phyloP scores from a whole-genome alignment of 495 filamentous ascomycete genomes.

The Hypoxylon lienhwacheense region DNA sequence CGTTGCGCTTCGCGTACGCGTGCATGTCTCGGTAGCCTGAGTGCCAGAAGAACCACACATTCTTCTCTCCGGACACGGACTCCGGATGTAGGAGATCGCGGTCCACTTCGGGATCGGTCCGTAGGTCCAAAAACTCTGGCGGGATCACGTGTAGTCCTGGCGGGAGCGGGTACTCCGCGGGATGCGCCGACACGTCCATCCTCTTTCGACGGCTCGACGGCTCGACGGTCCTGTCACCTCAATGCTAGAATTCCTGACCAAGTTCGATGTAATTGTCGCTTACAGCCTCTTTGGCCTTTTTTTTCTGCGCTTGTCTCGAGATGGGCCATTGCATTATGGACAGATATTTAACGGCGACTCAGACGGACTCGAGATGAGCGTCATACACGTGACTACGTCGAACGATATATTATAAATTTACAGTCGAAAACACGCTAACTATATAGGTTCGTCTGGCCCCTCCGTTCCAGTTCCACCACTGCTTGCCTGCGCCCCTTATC shows the following conservation, averaged over 20 bases:
- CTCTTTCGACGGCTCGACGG: neutral
- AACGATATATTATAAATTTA: too few species aligned
- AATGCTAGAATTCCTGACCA: neutral
- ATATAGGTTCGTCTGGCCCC: too few species aligned
- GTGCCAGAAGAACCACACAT: constrained; percentile 63
- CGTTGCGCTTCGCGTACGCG: constrained; percentile 56
- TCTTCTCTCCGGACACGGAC: constrained; percentile 50
- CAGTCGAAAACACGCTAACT: too few species aligned
- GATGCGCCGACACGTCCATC: constrained; percentile 21
- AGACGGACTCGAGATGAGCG: constrained; percentile 26
- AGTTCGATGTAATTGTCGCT: too few species aligned
- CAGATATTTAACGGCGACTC: neutral
- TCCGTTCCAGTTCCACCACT: too few species aligned
- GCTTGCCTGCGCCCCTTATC: too few species aligned
- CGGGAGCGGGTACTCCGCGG: constrained; percentile 38
- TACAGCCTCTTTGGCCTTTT: neutral
- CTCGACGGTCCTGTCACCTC: neutral
- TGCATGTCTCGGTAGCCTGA: constrained; percentile 50
- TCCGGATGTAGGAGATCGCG: constrained; percentile 45
- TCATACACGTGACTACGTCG: constrained; percentile 45
- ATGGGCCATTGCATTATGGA: neutral
- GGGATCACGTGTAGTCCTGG: constrained; percentile 40
- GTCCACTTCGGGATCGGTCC: constrained; percentile 52
- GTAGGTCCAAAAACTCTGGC: constrained; percentile 44
- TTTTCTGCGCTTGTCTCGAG: neutral